Base-by-base conservation (phyloP, 2,329 filamentous ascomycete species). In the Aspergillus texensis region DNA sequence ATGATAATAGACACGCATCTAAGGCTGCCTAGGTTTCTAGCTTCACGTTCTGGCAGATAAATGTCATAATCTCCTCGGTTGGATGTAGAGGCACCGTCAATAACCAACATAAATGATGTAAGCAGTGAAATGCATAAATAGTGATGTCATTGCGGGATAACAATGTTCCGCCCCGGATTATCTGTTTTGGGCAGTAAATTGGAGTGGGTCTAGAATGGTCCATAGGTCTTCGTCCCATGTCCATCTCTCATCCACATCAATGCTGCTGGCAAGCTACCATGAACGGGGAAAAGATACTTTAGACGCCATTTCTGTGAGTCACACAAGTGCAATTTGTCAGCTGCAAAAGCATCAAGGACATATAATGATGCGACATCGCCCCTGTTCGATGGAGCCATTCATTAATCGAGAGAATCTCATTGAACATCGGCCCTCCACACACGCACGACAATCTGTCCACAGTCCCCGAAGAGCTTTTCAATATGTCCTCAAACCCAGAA, bases 401-500 rank as follows among this genome's bases (percentile, higher is more conserved):
- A 50, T 50, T 16, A 10, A 5, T 30, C 46, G 11, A 21, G n/a
- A 3, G n/a, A 52, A 52, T 11, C 4, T 19, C 26, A 34, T 28
- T n/a, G 16, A 50, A 16, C 46, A 26, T 46, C 11, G 43, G n/a
- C 10, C 12, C 9, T 19, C 46, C 4, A 30, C 16, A 19, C 1
- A 10, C 16, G 11, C 21, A 48, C 10, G 0, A 50, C 26, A 4
- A 50, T 16, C 2, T 26, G 16, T 16, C n/a, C 11, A 48, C 12
- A 14, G 8, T 12, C 6, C 19, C 24, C 24, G 6, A 19, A 48
- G 6, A 2, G 2, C 6, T 16, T 16, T 28, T 28, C 46, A 30
- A 10, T 10, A 63, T 61, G 58, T 12, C 36, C 16, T 53, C 65
- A 26, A 67, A 73, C 43, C 64, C 65, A 21, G 68, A 71, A 36